phyloP scores from a whole-genome alignment of 805 yeast species.

The Candida michaelii region DNA sequence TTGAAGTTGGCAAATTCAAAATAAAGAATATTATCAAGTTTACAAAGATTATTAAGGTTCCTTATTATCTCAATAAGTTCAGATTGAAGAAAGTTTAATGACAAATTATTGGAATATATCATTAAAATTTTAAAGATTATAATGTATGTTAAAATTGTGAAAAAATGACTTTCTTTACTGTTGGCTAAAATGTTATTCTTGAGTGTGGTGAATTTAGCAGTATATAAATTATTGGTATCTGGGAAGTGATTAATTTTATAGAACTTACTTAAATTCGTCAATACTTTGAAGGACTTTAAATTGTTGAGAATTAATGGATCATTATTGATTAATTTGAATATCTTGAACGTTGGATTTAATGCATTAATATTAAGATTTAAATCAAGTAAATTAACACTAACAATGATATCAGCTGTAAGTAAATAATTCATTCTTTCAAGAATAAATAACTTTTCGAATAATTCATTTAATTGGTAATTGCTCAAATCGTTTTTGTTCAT shows the following conservation, averaged over 20 bases:
- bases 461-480: conserved; percentile 26
- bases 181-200: conserved; percentile 12
- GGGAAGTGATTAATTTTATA: conserved; percentile 17
- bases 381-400: conserved; percentile 14
- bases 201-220: conserved; percentile 11
- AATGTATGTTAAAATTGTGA: conserved; percentile 14
- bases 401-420: conserved; percentile 17
- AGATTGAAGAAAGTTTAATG: conserved; percentile 14
- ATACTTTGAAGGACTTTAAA: conserved; percentile 17
- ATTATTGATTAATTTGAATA: conserved; percentile 16
- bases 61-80: conserved; percentile 21
- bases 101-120: conserved; percentile 20
- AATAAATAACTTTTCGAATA: conserved; percentile 29
- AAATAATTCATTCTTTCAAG: conserved; percentile 27
- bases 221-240: conserved; percentile 13
- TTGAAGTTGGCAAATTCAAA: conserved; percentile 31
- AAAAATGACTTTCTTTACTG: conserved; percentile 14
- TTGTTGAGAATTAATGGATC: conserved; percentile 19
- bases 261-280: conserved; percentile 13
- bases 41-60: conserved; percentile 14
- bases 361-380: conserved; percentile 11
- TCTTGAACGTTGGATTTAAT: conserved; percentile 7
- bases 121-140: conserved; percentile 23
- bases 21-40: conserved; percentile 16
- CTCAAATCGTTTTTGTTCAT: conserved; percentile 18